Percentiles rank a stretch among this genome's conserved stretches.
phyloP scores from a whole-genome alignment of 257 asterid genomes.

The Ehretia macrophylla region DNA sequence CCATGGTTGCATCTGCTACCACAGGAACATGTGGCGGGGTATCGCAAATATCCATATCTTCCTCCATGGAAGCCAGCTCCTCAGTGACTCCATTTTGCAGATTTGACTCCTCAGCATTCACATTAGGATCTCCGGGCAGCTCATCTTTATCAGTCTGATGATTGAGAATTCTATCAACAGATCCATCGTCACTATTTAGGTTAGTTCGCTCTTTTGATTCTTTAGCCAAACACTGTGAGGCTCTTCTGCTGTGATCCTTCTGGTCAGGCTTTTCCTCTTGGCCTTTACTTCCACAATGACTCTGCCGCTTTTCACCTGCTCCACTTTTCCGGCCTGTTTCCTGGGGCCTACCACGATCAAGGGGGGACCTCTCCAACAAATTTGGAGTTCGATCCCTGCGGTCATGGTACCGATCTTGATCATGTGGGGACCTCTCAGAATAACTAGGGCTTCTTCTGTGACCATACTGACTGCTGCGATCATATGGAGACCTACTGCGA shows the following conservation, averaged over 20 bases:
- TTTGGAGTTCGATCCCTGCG: conserved; percentile 62
- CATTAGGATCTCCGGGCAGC: conserved; percentile 32
- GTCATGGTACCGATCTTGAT: conserved; percentile 57
- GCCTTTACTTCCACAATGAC: conserved; percentile 48
- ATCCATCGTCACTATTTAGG: conserved; percentile 30
- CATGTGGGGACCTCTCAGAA: conserved; percentile 61
- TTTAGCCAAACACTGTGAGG: conserved; percentile 32
- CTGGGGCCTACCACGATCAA: conserved; percentile 50
- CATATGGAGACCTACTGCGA: conserved; percentile 46
- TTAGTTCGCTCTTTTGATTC: conserved; percentile 50
- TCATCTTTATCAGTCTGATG: conserved; percentile 29
- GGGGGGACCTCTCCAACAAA: conserved; percentile 61
- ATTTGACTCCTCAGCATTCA: conserved; percentile 34
- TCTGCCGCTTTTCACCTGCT: conserved; percentile 43
- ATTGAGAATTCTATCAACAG: conserved; percentile 34
- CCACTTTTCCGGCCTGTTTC: conserved; percentile 55
- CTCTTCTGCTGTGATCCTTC: conserved; percentile 50
- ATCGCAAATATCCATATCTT: conserved; percentile 97
- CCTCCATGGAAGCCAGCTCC: conserved; percentile 92
- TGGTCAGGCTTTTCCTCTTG: conserved; percentile 53
- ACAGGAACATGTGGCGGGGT: conserved; percentile 91
- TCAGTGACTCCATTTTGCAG: conserved; percentile 57
- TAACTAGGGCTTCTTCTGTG: conserved; percentile 65
- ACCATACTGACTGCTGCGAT: conserved; percentile 40
- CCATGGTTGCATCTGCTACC: conserved; percentile 50